A percentile compares a stretch with the other conserved stretches of the same genome.
phyloP scores from a whole-genome alignment of 2,329 filamentous ascomycete genomes.

The Ramichloridium luteum region DNA sequence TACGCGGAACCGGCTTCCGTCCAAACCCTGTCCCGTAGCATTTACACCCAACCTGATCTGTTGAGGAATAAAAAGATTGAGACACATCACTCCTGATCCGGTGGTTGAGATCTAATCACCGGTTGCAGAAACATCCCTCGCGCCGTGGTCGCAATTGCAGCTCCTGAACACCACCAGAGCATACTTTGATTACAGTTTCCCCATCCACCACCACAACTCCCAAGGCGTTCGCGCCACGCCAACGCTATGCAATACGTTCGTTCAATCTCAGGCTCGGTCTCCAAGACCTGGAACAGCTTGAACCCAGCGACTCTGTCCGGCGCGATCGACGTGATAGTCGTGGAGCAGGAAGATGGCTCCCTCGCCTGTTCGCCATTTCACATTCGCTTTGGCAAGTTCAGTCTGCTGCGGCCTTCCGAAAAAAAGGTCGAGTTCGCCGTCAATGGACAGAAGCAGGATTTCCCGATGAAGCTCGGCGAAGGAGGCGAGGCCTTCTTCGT shows the following conservation, averaged over 20 bases:
- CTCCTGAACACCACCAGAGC: no score
- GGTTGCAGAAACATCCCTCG: no score
- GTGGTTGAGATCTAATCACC: no score
- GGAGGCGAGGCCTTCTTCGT: slow-evolving; percentile 98
- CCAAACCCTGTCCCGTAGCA: no score
- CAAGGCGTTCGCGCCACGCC: no score
- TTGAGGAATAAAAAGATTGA: no score
- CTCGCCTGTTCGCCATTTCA: slow-evolving; percentile 94
- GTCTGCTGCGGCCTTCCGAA: slow-evolving; percentile 82
- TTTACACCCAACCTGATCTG: no score
- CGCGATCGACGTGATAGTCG: slow-evolving; percentile 96
- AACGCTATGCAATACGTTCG: slow-evolving; percentile 99
- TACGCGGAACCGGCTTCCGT: no score
- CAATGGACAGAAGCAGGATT: slow-evolving; percentile 82
- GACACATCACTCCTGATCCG: no score
- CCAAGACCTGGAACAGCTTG: slow-evolving; percentile 98
- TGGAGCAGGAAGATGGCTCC: slow-evolving; percentile 82
- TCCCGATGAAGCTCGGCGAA: slow-evolving; percentile 96
- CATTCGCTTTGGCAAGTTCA: slow-evolving; percentile 98
- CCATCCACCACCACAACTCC: no score
- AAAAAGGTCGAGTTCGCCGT: slow-evolving; percentile 98
- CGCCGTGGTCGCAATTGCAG: no score
- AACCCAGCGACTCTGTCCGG: slow-evolving; percentile 95
- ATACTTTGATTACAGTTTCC: no score
- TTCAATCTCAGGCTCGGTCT: slow-evolving; percentile 87